Conservation (phyloP, 192 early-diverging fungal genomes). For the Physocladia obscura region DNA sequence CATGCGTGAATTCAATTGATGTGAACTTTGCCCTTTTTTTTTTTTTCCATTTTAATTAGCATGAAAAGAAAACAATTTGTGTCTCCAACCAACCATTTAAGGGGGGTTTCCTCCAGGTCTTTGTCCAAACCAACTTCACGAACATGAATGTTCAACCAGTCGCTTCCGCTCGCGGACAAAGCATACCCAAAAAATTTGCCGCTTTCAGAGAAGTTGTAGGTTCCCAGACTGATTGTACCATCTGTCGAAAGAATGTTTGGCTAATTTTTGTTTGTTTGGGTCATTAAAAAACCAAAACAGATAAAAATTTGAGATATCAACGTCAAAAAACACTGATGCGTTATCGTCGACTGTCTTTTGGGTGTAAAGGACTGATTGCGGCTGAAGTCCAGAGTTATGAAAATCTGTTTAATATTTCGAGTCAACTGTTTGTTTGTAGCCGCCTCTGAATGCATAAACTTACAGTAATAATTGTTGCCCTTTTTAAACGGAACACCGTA, state of each 20-base stretch:
- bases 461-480: conserved; percentile 63
- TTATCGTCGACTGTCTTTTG: conserved; percentile 43
- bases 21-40: conserved; percentile 71
- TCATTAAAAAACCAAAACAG: conserved; percentile 34
- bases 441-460: neutral
- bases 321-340: conserved; percentile 49
- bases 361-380: conserved; percentile 61
- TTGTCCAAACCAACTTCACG: conserved; percentile 27
- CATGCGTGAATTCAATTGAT: conserved; percentile 55
- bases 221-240: conserved; percentile 54
- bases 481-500: conserved; percentile 52
- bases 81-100: conserved; percentile 32
- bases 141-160: conserved; percentile 67
- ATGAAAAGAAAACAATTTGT: neutral
- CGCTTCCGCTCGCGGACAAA: conserved; percentile 57
- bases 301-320: neutral
- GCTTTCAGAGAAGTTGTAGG: conserved; percentile 54
- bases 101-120: conserved; percentile 42
- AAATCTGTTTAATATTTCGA: conserved; percentile 36
- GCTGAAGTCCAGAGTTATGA: conserved; percentile 57
- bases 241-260: conserved; percentile 61
- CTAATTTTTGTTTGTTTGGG: too few species aligned
- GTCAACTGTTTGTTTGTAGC: neutral
- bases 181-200: conserved; percentile 62
- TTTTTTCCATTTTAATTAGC: too few species aligned